phyloP scores from a whole-genome alignment of 108 stramenopile genomes.

The Epipyxis sp. region DNA sequence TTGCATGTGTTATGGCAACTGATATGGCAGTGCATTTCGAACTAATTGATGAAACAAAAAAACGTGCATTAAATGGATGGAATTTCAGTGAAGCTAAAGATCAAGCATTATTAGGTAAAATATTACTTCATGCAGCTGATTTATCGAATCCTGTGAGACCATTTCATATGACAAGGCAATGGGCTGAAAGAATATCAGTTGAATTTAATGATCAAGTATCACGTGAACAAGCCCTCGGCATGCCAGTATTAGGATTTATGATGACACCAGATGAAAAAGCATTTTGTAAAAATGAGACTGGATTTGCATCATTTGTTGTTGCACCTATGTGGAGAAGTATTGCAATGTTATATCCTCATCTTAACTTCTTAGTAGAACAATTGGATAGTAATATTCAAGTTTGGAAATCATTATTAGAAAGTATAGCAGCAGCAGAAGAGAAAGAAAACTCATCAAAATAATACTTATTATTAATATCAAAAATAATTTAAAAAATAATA shows the following conservation, averaged over 20 bases:
- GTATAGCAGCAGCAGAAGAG: not conserved
- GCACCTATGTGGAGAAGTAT: slow-evolving; percentile 29
- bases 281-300: slow-evolving; percentile 17
- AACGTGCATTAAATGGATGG: slow-evolving; percentile 8
- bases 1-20: slow-evolving; percentile 38
- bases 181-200: slow-evolving; percentile 35
- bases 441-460: not conserved
- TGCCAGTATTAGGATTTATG: slow-evolving; percentile 38
- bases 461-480: too few relatives aligned
- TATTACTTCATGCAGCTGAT: slow-evolving; percentile 46
- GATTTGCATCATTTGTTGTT: slow-evolving; percentile 20
- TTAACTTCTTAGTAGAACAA: slow-evolving; percentile 9
- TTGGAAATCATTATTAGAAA: slow-evolving; percentile 5
- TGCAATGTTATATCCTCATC: not conserved
- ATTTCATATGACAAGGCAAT: slow-evolving; percentile 22
- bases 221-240: slow-evolving; percentile 33
- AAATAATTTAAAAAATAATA: too few relatives aligned
- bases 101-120: slow-evolving; percentile 27
- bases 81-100: slow-evolving; percentile 7
- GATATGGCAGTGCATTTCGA: slow-evolving; percentile 49
- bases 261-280: slow-evolving; percentile 11
- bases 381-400: not conserved
- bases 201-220: slow-evolving; percentile 46
- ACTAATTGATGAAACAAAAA: slow-evolving; percentile 31
- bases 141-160: slow-evolving; percentile 39